These are phyloP conservation scores for Phylloporus sp. DNA, from an alignment of 768 basidiomycete species.

Conservation along the genomic window DNA sequence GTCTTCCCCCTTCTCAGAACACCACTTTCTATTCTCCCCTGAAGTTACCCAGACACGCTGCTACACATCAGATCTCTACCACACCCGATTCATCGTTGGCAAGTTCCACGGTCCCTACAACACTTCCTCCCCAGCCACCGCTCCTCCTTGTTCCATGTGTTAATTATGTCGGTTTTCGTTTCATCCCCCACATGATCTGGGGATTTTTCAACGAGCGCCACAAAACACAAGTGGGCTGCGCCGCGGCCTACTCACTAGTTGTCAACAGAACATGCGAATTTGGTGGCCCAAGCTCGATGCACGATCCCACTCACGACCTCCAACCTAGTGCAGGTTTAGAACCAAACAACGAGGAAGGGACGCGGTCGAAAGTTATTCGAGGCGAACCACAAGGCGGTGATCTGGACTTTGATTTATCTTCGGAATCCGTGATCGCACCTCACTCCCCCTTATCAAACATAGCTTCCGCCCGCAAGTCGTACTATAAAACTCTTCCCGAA, in stretches of 20 bases:
- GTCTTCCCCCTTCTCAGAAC: constrained; percentile 32
- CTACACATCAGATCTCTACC: constrained; percentile 14
- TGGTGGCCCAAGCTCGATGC: constrained; percentile 27
- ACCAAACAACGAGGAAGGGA: constrained; percentile 5
- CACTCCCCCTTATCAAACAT: constrained; percentile 59
- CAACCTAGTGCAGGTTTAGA: constrained; percentile 9
- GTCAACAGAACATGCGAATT: constrained; percentile 60
- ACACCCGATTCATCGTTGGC: constrained; percentile 23
- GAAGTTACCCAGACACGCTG: constrained; percentile 19
- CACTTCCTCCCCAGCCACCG: constrained; percentile 73
- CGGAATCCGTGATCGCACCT: constrained; percentile 68
- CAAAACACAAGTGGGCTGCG: constrained; percentile 75
- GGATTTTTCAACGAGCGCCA: constrained; percentile 88
- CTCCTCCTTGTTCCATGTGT: constrained; percentile 72
- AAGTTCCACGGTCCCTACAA: constrained; percentile 46
- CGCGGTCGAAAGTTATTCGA: background rate
- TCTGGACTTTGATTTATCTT: constrained; percentile 67
- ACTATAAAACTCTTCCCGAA: constrained; percentile 66
- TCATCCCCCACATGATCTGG: constrained; percentile 87
- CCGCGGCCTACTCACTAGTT: constrained; percentile 76
- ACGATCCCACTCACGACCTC: constrained; percentile 17
- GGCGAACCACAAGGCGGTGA: constrained; percentile 41
- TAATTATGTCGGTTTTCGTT: constrained; percentile 75
- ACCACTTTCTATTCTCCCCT: constrained; percentile 34
- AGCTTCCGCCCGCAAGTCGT: constrained; percentile 66